These are phyloP conservation scores for Corchorus capsularis DNA, from an alignment of 345 rosid genomes.

Conservation along the genomic window DNA sequence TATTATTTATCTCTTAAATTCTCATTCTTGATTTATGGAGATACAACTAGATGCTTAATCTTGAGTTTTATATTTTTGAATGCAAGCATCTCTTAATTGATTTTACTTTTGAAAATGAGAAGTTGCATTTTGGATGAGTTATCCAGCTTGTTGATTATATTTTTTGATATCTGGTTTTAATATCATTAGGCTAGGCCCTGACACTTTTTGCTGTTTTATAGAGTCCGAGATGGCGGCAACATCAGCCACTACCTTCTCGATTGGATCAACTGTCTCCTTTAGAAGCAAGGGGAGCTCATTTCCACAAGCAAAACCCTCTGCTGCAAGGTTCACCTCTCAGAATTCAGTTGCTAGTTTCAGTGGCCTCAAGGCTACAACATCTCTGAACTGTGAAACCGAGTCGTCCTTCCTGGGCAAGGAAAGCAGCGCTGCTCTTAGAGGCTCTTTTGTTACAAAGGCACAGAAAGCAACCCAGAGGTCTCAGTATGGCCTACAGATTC, in stretches of 20 bases:
- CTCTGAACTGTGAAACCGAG: slow-evolving; percentile 49
- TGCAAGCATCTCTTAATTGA: not conserved
- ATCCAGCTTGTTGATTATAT: not conserved
- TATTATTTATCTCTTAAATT: not conserved
- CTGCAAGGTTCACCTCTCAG: slow-evolving; percentile 39
- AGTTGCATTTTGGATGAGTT: not conserved
- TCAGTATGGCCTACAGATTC: slow-evolving; percentile 47
- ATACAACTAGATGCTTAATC: not conserved
- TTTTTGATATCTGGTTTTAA: not conserved
- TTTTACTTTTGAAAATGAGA: not conserved
- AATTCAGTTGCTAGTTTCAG: slow-evolving; percentile 48
- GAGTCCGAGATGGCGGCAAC: slow-evolving; percentile 65
- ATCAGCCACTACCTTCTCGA: slow-evolving; percentile 59
- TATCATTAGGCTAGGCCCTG: not conserved
- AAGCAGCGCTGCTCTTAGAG: slow-evolving; percentile 45
- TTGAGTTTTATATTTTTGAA: not conserved
- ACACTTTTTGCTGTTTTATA: slow-evolving; percentile 14
- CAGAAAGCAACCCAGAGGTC: slow-evolving; percentile 36
- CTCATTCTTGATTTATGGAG: not conserved
- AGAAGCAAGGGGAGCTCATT: slow-evolving; percentile 43
- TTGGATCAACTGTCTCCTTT: slow-evolving; percentile 53
- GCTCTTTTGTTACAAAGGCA: slow-evolving; percentile 41
- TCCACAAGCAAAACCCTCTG: slow-evolving; percentile 44
- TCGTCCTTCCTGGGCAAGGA: slow-evolving; percentile 62
- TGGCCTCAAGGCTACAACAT: slow-evolving; percentile 62